These are phyloP conservation scores for Nymphaea colorata DNA, from an alignment of 164 flowering plant species.

Conservation along the genomic window DNA sequence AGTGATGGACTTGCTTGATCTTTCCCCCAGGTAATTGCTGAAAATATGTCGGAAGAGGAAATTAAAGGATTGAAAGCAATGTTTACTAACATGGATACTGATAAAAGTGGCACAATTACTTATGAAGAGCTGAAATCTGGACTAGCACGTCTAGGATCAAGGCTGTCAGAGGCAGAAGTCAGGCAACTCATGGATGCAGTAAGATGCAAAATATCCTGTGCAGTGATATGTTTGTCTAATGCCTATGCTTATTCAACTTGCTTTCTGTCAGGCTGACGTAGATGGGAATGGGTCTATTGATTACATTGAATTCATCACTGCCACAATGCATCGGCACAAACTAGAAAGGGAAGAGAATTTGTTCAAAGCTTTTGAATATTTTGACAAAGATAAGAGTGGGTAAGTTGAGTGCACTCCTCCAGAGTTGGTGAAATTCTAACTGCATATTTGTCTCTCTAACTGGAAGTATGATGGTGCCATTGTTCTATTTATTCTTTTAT, in stretches of 20 bases:
- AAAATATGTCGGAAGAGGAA: slow-evolving; percentile 76
- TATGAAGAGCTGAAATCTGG: slow-evolving; percentile 81
- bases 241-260: slow-evolving; percentile 1
- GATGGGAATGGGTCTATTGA: slow-evolving; percentile 90
- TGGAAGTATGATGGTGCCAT: too few relatives aligned
- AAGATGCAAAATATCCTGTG: slow-evolving; percentile 16
- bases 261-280: slow-evolving; percentile 66
- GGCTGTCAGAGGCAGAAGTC: slow-evolving; percentile 77
- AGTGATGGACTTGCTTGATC: neutral
- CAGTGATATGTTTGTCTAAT: neutral
- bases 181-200: slow-evolving; percentile 95
- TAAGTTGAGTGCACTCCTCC: slow-evolving; percentile 18
- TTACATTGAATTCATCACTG: slow-evolving; percentile 85
- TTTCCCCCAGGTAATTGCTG: slow-evolving; percentile 65
- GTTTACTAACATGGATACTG: slow-evolving; percentile 89
- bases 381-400: slow-evolving; percentile 89
- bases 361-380: slow-evolving; percentile 66
- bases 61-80: slow-evolving; percentile 81
- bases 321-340: slow-evolving; percentile 86
- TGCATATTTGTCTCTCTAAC: too few relatives aligned
- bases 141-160: slow-evolving; percentile 79
- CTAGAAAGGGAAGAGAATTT: slow-evolving; percentile 85
- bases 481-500: neutral
- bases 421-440: too few relatives aligned
- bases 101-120: slow-evolving; percentile 81